phyloP scores from a whole-genome alignment of 139 green algal species.

The Chara braunii region DNA sequence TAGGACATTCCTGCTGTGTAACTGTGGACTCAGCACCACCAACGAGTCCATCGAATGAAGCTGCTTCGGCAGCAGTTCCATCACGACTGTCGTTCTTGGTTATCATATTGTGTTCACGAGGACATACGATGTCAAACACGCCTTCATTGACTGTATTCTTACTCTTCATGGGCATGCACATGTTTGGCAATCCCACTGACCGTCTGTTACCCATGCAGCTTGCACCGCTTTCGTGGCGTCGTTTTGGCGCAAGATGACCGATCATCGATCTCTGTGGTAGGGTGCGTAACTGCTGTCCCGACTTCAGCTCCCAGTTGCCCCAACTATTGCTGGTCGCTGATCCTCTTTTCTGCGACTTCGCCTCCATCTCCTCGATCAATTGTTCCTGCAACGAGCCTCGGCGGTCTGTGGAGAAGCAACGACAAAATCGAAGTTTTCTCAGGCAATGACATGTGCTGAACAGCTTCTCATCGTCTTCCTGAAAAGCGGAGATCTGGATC shows the following conservation, averaged over 20 bases:
- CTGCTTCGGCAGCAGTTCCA: neutral
- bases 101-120: neutral
- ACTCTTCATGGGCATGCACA: too few species aligned
- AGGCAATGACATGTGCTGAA: constrained; percentile 3
- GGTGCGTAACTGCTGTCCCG: neutral
- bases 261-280: neutral
- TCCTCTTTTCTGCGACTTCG: neutral
- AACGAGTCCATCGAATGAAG: neutral
- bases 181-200: too few species aligned
- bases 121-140: too few species aligned
- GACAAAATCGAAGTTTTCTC: neutral
- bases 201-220: neutral
- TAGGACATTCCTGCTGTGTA: neutral
- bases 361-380: neutral
- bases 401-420: neutral
- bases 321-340: neutral
- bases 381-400: neutral
- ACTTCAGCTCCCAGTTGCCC: neutral
- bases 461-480: neutral
- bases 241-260: neutral
- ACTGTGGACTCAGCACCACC: neutral
- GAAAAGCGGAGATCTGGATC: neutral
- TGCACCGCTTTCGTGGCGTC: neutral
- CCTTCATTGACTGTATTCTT: too few species aligned
- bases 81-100: neutral